phyloP scores from a whole-genome alignment of 208 protist genomes.

The Wallacemonas sp. region DNA sequence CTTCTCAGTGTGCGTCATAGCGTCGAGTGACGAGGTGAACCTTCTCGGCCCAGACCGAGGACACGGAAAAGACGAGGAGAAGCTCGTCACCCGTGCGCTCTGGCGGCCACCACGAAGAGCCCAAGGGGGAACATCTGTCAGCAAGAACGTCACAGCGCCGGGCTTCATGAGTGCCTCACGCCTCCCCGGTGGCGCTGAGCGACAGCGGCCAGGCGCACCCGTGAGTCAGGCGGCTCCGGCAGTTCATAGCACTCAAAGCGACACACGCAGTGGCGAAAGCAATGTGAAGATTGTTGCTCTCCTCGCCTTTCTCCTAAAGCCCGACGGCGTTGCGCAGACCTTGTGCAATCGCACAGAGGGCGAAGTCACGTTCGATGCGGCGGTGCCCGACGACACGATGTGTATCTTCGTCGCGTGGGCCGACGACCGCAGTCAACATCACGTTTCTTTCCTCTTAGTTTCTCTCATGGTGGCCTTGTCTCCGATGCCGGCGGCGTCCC shows the following conservation, averaged over 20 bases:
- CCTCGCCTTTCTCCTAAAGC: background rate
- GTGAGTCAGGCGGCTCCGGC: too few species aligned
- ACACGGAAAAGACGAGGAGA: constrained; percentile 20
- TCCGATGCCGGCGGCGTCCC: background rate
- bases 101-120: constrained; percentile 32
- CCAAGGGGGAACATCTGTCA: too few species aligned
- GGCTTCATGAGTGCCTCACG: too few species aligned
- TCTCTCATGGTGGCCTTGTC: constrained; percentile 27
- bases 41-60: constrained; percentile 60
- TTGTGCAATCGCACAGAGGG: too few species aligned
- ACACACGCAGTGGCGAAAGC: background rate
- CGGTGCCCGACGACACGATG: constrained; percentile 13
- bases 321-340: background rate
- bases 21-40: constrained; percentile 43
- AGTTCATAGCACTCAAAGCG: background rate
- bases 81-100: constrained; percentile 38
- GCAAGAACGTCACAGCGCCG: too few species aligned
- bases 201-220: too few species aligned
- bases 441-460: constrained; percentile 34
- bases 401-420: constrained; percentile 48
- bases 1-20: constrained; percentile 56
- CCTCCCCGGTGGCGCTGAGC: too few species aligned
- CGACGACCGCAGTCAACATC: constrained; percentile 20
- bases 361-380: background rate
- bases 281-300: constrained; percentile 6